A percentile compares a stretch with the other conserved stretches of the same genome.
phyloP scores from a whole-genome alignment of 179 eudicot genomes.

The Drosera spatulata region DNA sequence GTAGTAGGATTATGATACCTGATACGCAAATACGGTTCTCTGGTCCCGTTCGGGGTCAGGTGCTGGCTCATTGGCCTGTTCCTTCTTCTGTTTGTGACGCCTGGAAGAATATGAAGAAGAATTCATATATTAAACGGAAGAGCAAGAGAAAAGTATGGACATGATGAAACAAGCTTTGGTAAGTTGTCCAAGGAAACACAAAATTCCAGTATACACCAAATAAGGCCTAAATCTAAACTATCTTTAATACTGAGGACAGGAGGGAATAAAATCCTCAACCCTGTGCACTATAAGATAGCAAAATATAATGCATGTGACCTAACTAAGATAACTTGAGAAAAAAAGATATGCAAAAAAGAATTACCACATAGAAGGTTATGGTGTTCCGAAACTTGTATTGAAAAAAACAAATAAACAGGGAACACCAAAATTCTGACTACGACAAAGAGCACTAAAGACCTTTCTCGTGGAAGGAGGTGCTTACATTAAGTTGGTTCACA shows the following conservation, averaged over 20 bases:
- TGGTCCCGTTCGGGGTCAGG: constrained; percentile 49
- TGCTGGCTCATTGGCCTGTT: constrained; percentile 51
- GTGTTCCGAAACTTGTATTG: background rate
- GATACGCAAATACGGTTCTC: constrained; percentile 50
- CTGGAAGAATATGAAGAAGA: constrained; percentile 29
- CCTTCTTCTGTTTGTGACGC: constrained; percentile 63
- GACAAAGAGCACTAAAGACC: no score
- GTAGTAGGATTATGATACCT: constrained; percentile 24
- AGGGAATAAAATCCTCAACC: constrained; percentile 21
- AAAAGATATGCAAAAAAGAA: constrained; percentile 11
- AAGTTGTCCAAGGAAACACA: constrained; percentile 3
- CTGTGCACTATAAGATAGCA: constrained; percentile 31
- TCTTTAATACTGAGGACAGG: constrained; percentile 23
- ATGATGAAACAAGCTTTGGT: constrained; percentile 9
- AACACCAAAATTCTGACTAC: no score
- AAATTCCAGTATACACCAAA: constrained; percentile 12
- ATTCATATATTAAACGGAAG: constrained; percentile 5
- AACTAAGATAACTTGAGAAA: constrained; percentile 19
- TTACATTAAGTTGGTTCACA: no score
- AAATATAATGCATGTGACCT: constrained; percentile 49
- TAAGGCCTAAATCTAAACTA: constrained; percentile 12
- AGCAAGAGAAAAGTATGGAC: background rate
- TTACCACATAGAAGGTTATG: background rate
- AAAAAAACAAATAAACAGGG: no score
- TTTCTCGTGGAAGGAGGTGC: no score